A percentile compares a stretch with the other conserved stretches of the same genome.
Evolutionary conservation across 2,329 filamentous ascomycete genomes (phyloP).

Genomic region (Trichoderma citrinoviride): DNA sequence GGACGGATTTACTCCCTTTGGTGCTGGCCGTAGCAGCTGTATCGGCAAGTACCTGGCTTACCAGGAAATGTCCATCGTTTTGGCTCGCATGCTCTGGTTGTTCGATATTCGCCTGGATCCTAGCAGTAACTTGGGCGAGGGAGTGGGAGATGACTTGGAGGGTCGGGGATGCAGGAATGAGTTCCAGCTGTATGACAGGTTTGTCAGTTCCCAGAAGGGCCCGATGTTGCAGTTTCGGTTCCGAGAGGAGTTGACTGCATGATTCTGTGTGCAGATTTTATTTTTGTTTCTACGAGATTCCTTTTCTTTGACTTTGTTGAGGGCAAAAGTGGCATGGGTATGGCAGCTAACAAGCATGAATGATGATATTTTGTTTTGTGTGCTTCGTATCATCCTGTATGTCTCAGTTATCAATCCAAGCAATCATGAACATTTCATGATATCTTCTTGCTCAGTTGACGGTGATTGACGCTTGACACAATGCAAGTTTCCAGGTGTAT

Average conservation of each 20-base stretch:
- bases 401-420: too few relatives aligned
- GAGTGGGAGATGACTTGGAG: not conserved
- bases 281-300: too few relatives aligned
- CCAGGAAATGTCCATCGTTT: conserved; percentile 22
- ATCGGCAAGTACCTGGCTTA: conserved; percentile 23
- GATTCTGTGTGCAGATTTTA: not conserved
- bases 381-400: too few relatives aligned
- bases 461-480: too few relatives aligned
- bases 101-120: conserved; percentile 22
- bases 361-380: too few relatives aligned
- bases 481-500: too few relatives aligned
- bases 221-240: conserved; percentile 22
- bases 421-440: too few relatives aligned
- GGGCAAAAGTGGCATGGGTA: not conserved
- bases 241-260: conserved; percentile 17
- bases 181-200: conserved; percentile 19
- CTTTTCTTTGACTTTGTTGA: too few relatives aligned
- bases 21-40: conserved; percentile 20
- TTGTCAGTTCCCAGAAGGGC: conserved; percentile 23
- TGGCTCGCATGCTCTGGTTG: conserved; percentile 21
- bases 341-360: too few relatives aligned
- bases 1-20: conserved; percentile 21
- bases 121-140: conserved; percentile 14
- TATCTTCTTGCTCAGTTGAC: too few relatives aligned
- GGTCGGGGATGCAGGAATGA: conserved; percentile 16